A percentile compares a stretch with the other conserved stretches of the same genome.
phyloP scores from a whole-genome alignment of 768 basidiomycete genomes.

The Pulveroboletus sp. region DNA sequence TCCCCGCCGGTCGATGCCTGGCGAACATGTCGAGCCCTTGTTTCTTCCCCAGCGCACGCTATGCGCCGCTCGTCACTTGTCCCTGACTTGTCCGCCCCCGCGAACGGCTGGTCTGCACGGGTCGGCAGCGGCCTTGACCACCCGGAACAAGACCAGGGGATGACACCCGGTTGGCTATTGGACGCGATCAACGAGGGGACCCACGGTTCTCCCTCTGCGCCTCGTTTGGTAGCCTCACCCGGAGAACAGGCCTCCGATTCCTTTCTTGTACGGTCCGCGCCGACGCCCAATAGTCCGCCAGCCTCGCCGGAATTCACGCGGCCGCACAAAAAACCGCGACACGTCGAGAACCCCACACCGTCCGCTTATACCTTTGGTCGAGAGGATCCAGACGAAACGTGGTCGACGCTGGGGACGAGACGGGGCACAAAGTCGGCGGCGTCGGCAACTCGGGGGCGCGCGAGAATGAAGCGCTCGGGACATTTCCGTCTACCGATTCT shows the following conservation, averaged over 20 bases:
- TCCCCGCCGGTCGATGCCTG: not conserved
- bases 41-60: conserved; percentile 5
- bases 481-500: conserved; percentile 20
- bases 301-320: conserved; percentile 1
- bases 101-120: not conserved
- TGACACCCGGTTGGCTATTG: conserved; percentile 6
- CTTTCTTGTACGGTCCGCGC: conserved; percentile 6
- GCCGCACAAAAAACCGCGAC: conserved; percentile 3
- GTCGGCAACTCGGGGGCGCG: not conserved
- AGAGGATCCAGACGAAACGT: conserved; percentile 19
- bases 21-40: conserved; percentile 7
- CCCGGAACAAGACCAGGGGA: too few species aligned
- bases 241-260: not conserved
- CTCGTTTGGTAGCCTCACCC: not conserved
- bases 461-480: conserved; percentile 19
- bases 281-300: conserved; percentile 3
- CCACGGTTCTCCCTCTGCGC: not conserved
- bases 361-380: conserved; percentile 21
- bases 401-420: conserved; percentile 15
- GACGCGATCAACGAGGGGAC: conserved; percentile 3
- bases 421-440: conserved; percentile 1
- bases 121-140: not conserved
- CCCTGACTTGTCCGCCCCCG: not conserved
- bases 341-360: too few species aligned
- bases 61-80: not conserved